phyloP scores from a whole-genome alignment of 169 alveolate genomes.

The Cryptosporidium tyzzeri region DNA sequence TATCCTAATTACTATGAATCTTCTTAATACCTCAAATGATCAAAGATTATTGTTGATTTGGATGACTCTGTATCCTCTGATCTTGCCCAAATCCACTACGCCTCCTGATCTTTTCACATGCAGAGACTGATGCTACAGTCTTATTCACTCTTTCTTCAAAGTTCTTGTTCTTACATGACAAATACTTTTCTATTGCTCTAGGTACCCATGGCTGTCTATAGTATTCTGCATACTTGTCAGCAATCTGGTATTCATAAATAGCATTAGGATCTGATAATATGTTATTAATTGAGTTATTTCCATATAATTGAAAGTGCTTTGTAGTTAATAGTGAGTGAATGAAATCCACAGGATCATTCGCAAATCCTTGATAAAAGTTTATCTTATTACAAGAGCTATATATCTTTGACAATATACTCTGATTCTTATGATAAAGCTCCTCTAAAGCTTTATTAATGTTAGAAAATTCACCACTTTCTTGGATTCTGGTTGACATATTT shows the following conservation, averaged over 20 bases:
- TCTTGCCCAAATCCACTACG: constrained; percentile 12
- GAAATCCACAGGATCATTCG: constrained; percentile 63
- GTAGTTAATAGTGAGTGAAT: constrained; percentile 65
- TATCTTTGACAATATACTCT: constrained; percentile 42
- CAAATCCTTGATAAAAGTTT: constrained; percentile 59
- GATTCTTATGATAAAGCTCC: constrained; percentile 68
- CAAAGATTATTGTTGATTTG: background rate
- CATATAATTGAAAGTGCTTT: constrained; percentile 66
- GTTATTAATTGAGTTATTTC: constrained; percentile 59
- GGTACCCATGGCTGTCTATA: constrained; percentile 76
- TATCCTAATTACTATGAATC: background rate
- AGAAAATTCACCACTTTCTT: constrained; percentile 61
- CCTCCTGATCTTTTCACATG: constrained; percentile 41
- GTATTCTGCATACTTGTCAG: constrained; percentile 69
- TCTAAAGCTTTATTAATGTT: constrained; percentile 48
- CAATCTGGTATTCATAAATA: constrained; percentile 68
- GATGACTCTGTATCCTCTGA: constrained; percentile 3
- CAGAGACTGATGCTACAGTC: constrained; percentile 57
- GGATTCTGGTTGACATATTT: constrained; percentile 63
- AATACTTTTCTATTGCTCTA: constrained; percentile 64
- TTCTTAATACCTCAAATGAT: background rate
- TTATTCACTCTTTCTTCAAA: constrained; percentile 66
- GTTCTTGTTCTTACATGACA: constrained; percentile 36
- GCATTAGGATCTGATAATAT: constrained; percentile 75
- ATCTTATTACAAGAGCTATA: constrained; percentile 50